Percentiles rank a stretch among this genome's conserved stretches.
Evolutionary conservation across 129 eudicot genomes (phyloP).

Genomic region (Pseudognaphalium luteoalbum): DNA sequence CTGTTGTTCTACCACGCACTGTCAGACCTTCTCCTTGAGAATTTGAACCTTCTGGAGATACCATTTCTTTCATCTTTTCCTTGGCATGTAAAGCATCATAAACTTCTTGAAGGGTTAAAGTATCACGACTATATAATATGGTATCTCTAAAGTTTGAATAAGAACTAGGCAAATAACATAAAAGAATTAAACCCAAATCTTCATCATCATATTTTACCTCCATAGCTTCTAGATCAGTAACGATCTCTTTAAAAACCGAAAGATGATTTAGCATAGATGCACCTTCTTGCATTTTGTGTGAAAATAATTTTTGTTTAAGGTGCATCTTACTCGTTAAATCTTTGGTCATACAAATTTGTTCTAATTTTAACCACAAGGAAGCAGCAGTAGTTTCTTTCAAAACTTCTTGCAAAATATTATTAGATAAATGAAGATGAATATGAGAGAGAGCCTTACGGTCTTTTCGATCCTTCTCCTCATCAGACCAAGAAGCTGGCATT

Average conservation of each 20-base stretch:
- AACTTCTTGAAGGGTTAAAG: slow-evolving; percentile 5
- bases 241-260: background rate
- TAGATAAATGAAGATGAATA: slow-evolving; percentile 10
- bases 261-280: background rate
- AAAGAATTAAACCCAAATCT: slow-evolving; percentile 8
- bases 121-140: slow-evolving; percentile 16
- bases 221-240: background rate
- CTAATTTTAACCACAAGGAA: slow-evolving; percentile 2
- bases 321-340: slow-evolving; percentile 13
- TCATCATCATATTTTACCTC: slow-evolving; percentile 13
- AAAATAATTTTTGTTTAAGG: slow-evolving; percentile 11
- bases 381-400: background rate
- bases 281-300: slow-evolving; percentile 12
- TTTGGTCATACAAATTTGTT: slow-evolving; percentile 15
- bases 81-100: slow-evolving; percentile 20
- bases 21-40: slow-evolving; percentile 11
- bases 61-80: slow-evolving; percentile 12
- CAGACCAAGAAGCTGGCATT: background rate
- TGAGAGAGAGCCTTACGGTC: slow-evolving; percentile 11
- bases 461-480: background rate
- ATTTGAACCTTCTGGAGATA: slow-evolving; percentile 14
- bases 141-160: slow-evolving; percentile 22
- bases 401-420: slow-evolving; percentile 9
- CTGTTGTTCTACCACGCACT: slow-evolving; percentile 14
- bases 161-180: slow-evolving; percentile 15